Conservation (phyloP, 306 rosid species). For the Spatholobus suberectus region DNA sequence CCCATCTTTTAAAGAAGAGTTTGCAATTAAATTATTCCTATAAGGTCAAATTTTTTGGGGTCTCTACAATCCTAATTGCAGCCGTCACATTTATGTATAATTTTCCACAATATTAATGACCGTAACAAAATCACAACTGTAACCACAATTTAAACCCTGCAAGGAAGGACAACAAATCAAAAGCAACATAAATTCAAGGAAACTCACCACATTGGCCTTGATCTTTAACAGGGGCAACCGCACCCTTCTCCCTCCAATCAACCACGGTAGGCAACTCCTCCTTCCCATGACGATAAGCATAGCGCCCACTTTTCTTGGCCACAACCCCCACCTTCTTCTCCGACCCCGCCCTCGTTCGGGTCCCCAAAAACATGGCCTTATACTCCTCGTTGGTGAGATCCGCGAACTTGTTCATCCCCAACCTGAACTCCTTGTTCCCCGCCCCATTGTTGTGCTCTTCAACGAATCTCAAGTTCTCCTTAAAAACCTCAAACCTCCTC, state of each 20-base stretch:
- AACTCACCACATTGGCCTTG: conserved; percentile 95
- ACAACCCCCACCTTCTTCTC: conserved; percentile 3
- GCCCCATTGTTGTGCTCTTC: conserved; percentile 53
- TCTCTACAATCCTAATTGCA: no score
- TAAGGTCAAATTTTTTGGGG: no score
- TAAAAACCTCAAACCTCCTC: conserved; percentile 67
- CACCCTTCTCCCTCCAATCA: conserved; percentile 89
- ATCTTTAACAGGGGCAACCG: conserved; percentile 74
- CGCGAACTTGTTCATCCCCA: conserved; percentile 79
- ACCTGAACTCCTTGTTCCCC: conserved; percentile 39
- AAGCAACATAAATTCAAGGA: background rate
- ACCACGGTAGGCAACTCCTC: conserved; percentile 68
- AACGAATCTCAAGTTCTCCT: conserved; percentile 68
- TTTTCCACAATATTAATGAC: no score
- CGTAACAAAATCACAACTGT: no score
- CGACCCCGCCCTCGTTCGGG: conserved; percentile 26
- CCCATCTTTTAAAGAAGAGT: no score
- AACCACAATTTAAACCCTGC: no score
- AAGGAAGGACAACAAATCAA: background rate
- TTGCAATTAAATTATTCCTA: no score
- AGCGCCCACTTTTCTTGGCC: conserved; percentile 49
- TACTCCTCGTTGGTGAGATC: conserved; percentile 85
- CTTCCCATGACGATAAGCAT: conserved; percentile 47
- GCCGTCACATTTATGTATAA: no score
- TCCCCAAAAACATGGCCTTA: conserved; percentile 56